Evolutionary conservation across 2,329 filamentous ascomycete genomes (phyloP), one percentile per base, ranked within the genome.

Genomic region (Arthrobotrys sinensis): DNA sequence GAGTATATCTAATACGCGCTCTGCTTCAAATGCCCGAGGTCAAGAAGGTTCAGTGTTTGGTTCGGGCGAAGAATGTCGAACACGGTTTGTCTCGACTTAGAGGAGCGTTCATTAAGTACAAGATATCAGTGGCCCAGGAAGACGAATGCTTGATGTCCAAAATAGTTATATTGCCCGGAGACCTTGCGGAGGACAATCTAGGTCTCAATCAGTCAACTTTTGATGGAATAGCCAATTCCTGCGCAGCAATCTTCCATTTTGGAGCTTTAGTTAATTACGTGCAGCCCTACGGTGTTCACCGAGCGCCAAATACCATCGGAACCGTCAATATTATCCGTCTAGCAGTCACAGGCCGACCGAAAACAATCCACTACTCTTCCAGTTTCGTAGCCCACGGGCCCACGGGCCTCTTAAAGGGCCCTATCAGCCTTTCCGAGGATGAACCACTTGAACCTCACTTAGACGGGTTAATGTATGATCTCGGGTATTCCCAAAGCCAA

Each of bases 1-100:
- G 62, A 19, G 62, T 43, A 10, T 65, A 65, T 19, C 40, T 65
- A 34, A 43, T 65, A 19, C 19, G 50, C 21, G 62, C 62, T 14
- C 62, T 65, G 34, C 43, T 65, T 24, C 62, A 50, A 65, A 65
- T 65, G 62, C 62, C 62, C 4, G 43, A 65, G 19, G 24, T 43
- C 8, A 65, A 46, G 62, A 65, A 19, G 45, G 19, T 65, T 24
- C 62, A 48, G 16, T 65, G 62, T 21, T 40, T 65, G 7, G 43
- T 65, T 21, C 62, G 62, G 19, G 62, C 62, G 24, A 65, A 65
- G 34, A 10, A 50, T 14, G 8, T 21, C 16, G 43, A 21, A n/a
- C 62, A 65, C 16, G 62, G 62, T 14, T 28, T 65, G 45, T 65
- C 62, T n/a, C 62, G 62, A 28, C 40, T 65, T 28, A 21, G n/a